Percentiles rank a stretch among this genome's conserved stretches.
Evolutionary conservation across 345 rosid species (phyloP).

Genomic region (Ailanthus altissimus): DNA sequence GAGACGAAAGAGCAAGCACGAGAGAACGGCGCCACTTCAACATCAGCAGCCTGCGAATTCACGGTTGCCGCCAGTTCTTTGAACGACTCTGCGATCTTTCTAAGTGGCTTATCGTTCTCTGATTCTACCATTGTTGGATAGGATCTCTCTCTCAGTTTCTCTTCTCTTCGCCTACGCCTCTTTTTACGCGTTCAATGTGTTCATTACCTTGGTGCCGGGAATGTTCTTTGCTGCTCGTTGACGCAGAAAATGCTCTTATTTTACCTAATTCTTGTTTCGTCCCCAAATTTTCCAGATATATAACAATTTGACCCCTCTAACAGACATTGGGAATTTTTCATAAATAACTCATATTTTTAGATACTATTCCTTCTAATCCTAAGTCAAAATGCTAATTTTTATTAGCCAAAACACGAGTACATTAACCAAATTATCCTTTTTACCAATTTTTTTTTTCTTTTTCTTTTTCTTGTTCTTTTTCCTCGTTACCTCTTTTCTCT

Average conservation of each 20-base stretch:
- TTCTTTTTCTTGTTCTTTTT: no score
- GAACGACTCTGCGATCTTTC: slow-evolving; percentile 66
- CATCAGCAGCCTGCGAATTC: slow-evolving; percentile 41
- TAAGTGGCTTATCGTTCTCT: slow-evolving; percentile 49
- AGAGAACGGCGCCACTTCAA: slow-evolving; percentile 73
- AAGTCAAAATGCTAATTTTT: no score
- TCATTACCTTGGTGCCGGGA: not conserved
- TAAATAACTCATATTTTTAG: no score
- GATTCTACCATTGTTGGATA: slow-evolving; percentile 41
- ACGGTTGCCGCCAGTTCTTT: slow-evolving; percentile 53
- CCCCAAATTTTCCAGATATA: not conserved
- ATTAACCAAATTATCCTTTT: no score
- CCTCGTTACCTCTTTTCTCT: no score
- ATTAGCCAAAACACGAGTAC: no score
- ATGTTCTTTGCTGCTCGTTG: not conserved
- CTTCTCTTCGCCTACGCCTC: not conserved
- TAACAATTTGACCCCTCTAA: not conserved
- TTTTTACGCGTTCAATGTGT: not conserved
- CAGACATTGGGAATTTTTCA: no score
- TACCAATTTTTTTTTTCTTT: no score
- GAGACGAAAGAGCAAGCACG: slow-evolving; percentile 88
- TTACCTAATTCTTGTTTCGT: not conserved
- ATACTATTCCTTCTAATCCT: no score
- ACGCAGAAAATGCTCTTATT: not conserved
- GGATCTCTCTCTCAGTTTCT: slow-evolving; percentile 1